Conservation (phyloP, 495 filamentous ascomycete genomes). For the Viridothelium virens region DNA sequence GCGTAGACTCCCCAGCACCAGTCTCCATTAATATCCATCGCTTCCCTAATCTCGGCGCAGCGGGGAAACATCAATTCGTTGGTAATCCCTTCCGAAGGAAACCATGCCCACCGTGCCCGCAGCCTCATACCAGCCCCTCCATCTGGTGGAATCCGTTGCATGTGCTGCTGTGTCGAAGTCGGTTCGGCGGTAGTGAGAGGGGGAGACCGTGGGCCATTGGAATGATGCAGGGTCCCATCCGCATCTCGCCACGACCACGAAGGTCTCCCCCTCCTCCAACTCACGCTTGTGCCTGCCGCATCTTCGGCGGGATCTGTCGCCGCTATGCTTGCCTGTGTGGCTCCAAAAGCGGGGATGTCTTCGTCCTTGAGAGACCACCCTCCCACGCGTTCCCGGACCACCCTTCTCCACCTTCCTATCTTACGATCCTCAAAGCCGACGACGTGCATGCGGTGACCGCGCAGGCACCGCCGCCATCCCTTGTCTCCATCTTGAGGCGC, state of each 20-base stretch:
- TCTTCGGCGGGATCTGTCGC: slow-evolving; percentile 5
- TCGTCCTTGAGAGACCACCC: slow-evolving; percentile 56
- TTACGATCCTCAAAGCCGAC: slow-evolving; percentile 57
- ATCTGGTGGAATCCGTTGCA: slow-evolving; percentile 60
- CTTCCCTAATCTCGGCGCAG: slow-evolving; percentile 71
- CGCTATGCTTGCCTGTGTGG: not conserved
- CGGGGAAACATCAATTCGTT: slow-evolving; percentile 80
- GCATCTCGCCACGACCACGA: slow-evolving; percentile 29
- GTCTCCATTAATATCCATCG: slow-evolving; percentile 75
- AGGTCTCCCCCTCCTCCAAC: not conserved
- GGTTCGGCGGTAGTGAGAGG: not conserved
- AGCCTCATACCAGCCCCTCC: slow-evolving; percentile 58
- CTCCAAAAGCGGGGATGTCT: slow-evolving; percentile 25
- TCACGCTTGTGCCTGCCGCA: not conserved
- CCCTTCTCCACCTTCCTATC: slow-evolving; percentile 22
- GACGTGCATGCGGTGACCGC: slow-evolving; percentile 80
- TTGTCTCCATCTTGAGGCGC: slow-evolving; percentile 62
- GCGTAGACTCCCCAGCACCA: slow-evolving; percentile 80
- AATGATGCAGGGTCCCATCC: slow-evolving; percentile 29
- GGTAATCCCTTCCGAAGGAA: slow-evolving; percentile 47
- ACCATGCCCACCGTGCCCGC: slow-evolving; percentile 65
- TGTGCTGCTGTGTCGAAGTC: not conserved
- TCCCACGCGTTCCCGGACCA: slow-evolving; percentile 63
- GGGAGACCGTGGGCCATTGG: slow-evolving; percentile 28
- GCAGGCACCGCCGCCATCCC: slow-evolving; percentile 70